A percentile compares a stretch with the other conserved stretches of the same genome.
phyloP scores from a whole-genome alignment of 164 flowering plant species.

The Kalanchoe fedtschenkoi region DNA sequence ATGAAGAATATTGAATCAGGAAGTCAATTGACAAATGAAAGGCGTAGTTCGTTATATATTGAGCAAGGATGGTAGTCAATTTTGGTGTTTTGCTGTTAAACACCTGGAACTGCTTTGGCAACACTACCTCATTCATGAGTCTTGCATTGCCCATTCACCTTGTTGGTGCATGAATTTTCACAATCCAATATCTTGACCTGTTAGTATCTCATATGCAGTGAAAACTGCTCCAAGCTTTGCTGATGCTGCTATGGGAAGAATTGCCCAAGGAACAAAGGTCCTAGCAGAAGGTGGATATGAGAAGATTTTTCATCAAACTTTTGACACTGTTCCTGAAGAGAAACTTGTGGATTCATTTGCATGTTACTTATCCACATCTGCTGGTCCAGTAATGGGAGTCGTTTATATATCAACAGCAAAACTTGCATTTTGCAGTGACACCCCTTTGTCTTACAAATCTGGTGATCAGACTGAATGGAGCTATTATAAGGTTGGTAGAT shows the following conservation, averaged over 20 bases:
- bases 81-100: too few relatives aligned
- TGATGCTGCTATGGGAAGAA: constrained; percentile 85
- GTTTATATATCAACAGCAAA: constrained; percentile 62
- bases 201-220: constrained; percentile 29
- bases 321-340: constrained; percentile 70
- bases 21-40: too few relatives aligned
- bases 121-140: background rate
- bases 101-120: too few relatives aligned
- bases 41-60: too few relatives aligned
- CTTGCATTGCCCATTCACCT: background rate
- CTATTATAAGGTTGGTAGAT: constrained; percentile 48
- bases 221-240: constrained; percentile 75
- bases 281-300: constrained; percentile 86
- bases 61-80: too few relatives aligned
- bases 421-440: constrained; percentile 77
- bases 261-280: constrained; percentile 74
- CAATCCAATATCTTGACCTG: background rate
- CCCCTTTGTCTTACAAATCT: constrained; percentile 57
- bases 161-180: background rate
- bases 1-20: too few relatives aligned
- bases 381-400: constrained; percentile 78
- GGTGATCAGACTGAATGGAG: constrained; percentile 62
- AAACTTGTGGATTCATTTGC: constrained; percentile 55
- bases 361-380: constrained; percentile 78
- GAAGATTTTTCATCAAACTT: constrained; percentile 61